phyloP scores from a whole-genome alignment of 2,329 filamentous ascomycete species.

The Colletotrichum tamarilloi region DNA sequence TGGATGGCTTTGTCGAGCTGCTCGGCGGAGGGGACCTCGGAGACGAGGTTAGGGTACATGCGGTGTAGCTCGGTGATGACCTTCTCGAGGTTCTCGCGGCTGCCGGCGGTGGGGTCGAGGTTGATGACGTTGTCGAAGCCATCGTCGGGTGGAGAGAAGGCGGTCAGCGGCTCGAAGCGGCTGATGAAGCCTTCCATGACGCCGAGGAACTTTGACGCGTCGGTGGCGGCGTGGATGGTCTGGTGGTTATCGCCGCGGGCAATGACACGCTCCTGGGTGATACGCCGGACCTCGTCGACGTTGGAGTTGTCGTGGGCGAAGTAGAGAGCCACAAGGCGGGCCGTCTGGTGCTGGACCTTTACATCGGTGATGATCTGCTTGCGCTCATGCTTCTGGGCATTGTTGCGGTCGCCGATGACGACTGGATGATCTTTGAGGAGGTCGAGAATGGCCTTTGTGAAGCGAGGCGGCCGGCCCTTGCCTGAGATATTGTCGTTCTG shows the following conservation, averaged over 20 bases:
- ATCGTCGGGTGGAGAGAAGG: slow-evolving; percentile 76
- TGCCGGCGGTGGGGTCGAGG: slow-evolving; percentile 81
- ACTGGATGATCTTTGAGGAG: slow-evolving; percentile 73
- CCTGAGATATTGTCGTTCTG: slow-evolving; percentile 97
- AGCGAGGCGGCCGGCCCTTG: slow-evolving; percentile 80
- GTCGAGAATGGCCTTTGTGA: slow-evolving; percentile 77
- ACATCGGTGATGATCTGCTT: slow-evolving; percentile 89
- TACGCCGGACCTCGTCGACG: slow-evolving; percentile 76
- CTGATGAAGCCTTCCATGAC: slow-evolving; percentile 96
- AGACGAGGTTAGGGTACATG: slow-evolving; percentile 82
- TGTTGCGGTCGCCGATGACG: slow-evolving; percentile 94
- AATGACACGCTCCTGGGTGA: slow-evolving; percentile 84
- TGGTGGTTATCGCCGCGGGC: slow-evolving; percentile 95
- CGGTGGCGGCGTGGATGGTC: slow-evolving; percentile 89
- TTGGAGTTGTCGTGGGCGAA: slow-evolving; percentile 86
- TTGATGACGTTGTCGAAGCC: slow-evolving; percentile 88
- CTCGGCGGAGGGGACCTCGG: slow-evolving; percentile 74
- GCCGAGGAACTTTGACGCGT: slow-evolving; percentile 77
- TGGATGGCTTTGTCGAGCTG: slow-evolving; percentile 85
- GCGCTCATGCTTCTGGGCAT: slow-evolving; percentile 88
- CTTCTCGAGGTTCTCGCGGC: slow-evolving; percentile 86
- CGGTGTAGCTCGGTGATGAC: slow-evolving; percentile 77
- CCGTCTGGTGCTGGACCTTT: slow-evolving; percentile 67
- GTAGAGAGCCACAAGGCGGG: slow-evolving; percentile 85
- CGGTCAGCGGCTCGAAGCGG: slow-evolving; percentile 83